Evolutionary conservation across 495 filamentous ascomycete genomes (phyloP).

Genomic region (Polyplosphaeria fusca): DNA sequence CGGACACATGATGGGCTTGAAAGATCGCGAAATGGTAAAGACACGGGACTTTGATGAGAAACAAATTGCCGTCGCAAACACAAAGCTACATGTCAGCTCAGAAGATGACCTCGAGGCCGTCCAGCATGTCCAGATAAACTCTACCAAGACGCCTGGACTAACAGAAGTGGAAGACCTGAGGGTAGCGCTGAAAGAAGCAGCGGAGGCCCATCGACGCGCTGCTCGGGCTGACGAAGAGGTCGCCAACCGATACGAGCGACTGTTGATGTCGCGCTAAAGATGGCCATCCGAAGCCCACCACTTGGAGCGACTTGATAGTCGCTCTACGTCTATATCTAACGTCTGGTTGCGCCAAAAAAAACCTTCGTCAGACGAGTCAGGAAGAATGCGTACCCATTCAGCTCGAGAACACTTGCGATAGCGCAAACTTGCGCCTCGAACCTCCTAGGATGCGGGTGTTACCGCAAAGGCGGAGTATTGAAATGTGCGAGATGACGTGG

Average conservation of each 20-base stretch:
- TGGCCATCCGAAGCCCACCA: no score
- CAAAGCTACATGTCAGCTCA: not conserved
- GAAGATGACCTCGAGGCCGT: not conserved
- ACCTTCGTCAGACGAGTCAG: no score
- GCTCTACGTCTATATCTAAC: no score
- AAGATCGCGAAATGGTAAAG: constrained; percentile 11
- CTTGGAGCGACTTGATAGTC: no score
- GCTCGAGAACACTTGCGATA: no score
- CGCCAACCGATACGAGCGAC: not conserved
- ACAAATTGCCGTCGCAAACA: not conserved
- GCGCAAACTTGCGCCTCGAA: no score
- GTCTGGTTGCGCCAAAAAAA: no score
- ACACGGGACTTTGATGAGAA: not conserved
- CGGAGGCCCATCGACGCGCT: not conserved
- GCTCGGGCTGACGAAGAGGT: not conserved
- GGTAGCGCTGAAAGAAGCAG: not conserved
- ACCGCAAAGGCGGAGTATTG: no score
- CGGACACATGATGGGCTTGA: constrained; percentile 23
- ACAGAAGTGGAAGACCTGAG: not conserved
- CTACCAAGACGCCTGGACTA: not conserved
- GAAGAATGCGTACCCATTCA: no score
- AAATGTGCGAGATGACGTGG: no score
- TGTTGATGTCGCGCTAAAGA: no score
- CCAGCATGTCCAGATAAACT: not conserved
- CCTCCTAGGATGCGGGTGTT: no score